Percentiles rank a stretch among this genome's conserved stretches.
Evolutionary conservation across 352 stramenopile genomes (phyloP).

Genomic region (Peronospora destructor): DNA sequence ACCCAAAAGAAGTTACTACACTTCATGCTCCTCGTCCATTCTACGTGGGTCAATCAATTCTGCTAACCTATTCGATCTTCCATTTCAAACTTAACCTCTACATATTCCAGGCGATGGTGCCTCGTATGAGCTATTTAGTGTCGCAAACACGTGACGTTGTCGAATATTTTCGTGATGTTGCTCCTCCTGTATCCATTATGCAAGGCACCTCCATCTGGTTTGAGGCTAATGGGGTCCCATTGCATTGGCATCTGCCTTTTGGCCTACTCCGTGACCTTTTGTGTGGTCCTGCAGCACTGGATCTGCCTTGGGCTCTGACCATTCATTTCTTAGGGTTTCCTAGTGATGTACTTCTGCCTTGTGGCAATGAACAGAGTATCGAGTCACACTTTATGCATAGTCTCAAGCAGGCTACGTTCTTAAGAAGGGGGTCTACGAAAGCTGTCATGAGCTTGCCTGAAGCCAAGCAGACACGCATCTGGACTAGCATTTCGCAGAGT

Average conservation of each 20-base stretch:
- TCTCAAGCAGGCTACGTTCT: slow-evolving; percentile 72
- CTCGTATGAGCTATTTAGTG: slow-evolving; percentile 75
- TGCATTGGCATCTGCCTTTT: slow-evolving; percentile 79
- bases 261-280: slow-evolving; percentile 63
- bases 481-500: slow-evolving; percentile 71
- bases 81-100: too few relatives aligned
- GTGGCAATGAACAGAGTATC: slow-evolving; percentile 66
- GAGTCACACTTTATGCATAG: slow-evolving; percentile 84
- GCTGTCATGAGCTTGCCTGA: slow-evolving; percentile 74
- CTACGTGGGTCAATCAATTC: slow-evolving; percentile 45
- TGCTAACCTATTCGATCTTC: too few relatives aligned
- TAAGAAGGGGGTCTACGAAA: slow-evolving; percentile 70
- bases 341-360: slow-evolving; percentile 48
- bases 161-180: slow-evolving; percentile 72
- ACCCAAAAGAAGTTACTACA: slow-evolving; percentile 71
- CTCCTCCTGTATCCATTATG: slow-evolving; percentile 50
- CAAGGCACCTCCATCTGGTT: slow-evolving; percentile 67
- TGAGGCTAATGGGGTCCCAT: slow-evolving; percentile 42
- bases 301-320: slow-evolving; percentile 61
- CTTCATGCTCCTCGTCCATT: slow-evolving; percentile 70
- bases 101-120: slow-evolving; percentile 57
- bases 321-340: slow-evolving; percentile 81
- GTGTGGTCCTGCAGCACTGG: slow-evolving; percentile 11
- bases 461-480: slow-evolving; percentile 76
- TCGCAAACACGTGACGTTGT: slow-evolving; percentile 65